A percentile compares a stretch with the other conserved stretches of the same genome.
These are phyloP conservation scores for Botrytis byssoidea DNA, from an alignment of 2,329 filamentous ascomycete genomes.

Conservation along the genomic window DNA sequence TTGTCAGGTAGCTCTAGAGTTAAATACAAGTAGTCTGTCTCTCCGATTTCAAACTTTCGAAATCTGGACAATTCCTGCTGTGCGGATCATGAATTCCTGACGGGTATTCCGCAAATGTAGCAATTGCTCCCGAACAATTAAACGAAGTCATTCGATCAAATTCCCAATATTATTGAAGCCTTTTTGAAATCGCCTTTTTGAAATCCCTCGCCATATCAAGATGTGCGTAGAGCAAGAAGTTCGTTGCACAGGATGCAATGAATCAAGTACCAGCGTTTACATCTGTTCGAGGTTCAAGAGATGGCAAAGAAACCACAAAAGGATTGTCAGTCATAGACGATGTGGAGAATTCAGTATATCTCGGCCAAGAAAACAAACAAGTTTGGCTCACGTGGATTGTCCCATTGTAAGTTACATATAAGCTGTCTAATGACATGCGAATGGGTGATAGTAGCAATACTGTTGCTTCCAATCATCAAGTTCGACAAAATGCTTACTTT, in stretches of 20 bases:
- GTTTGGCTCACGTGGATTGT: conserved; percentile 17
- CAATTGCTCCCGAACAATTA: neutral
- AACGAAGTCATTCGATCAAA: neutral
- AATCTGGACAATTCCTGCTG: neutral
- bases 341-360: conserved; percentile 17
- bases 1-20: neutral
- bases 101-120: neutral
- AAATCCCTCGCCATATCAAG: neutral
- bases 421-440: neutral
- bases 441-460: neutral
- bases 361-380: conserved; percentile 10
- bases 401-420: conserved; percentile 11
- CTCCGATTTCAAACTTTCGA: conserved; percentile 16
- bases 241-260: conserved; percentile 19
- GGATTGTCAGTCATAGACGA: conserved; percentile 14
- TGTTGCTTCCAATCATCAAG: neutral
- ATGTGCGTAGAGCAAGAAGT: conserved; percentile 21
- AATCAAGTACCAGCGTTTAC: conserved; percentile 17
- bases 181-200: too few relatives aligned
- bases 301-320: conserved; percentile 19
- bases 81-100: conserved; percentile 3
- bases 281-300: conserved; percentile 19
- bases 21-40: neutral
- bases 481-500: conserved; percentile 1
- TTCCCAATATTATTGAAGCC: neutral